phyloP scores from a whole-genome alignment of 2,329 filamentous ascomycete species.

The Cladosporium sp. region DNA sequence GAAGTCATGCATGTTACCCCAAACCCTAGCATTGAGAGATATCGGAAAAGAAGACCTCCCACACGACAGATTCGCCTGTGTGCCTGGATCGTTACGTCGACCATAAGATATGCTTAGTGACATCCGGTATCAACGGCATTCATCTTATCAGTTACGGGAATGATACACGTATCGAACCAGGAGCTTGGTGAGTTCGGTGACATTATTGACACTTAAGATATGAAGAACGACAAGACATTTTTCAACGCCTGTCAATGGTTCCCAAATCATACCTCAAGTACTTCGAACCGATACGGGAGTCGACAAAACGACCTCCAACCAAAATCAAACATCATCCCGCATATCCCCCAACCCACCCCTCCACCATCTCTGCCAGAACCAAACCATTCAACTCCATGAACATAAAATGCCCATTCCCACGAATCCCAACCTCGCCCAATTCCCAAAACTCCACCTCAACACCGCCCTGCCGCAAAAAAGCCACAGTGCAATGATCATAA shows the following conservation, averaged over 20 bases:
- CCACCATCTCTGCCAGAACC: constrained; percentile 38
- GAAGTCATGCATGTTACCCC: background rate
- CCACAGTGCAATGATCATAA: constrained; percentile 58
- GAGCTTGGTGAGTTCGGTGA: no score
- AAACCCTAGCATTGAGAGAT: background rate
- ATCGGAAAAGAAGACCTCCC: background rate
- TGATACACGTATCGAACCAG: background rate
- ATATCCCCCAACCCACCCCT: background rate
- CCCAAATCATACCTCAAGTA: no score
- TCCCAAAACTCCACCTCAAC: constrained; percentile 46
- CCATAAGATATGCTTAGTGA: background rate
- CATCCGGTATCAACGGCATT: background rate
- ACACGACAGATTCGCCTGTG: background rate
- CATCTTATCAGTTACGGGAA: background rate
- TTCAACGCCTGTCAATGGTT: no score
- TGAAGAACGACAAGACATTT: no score
- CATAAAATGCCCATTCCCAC: constrained; percentile 59
- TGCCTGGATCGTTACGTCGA: background rate
- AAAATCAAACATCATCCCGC: background rate
- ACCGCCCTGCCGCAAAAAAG: constrained; percentile 56
- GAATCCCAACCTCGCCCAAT: constrained; percentile 47
- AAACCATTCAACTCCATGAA: constrained; percentile 56
- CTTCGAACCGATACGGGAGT: background rate
- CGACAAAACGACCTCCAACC: background rate
- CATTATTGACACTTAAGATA: no score